A percentile compares a stretch with the other conserved stretches of the same genome.
Conservation (phyloP, 208 protist species). For the Trypanosoma boissoni region DNA sequence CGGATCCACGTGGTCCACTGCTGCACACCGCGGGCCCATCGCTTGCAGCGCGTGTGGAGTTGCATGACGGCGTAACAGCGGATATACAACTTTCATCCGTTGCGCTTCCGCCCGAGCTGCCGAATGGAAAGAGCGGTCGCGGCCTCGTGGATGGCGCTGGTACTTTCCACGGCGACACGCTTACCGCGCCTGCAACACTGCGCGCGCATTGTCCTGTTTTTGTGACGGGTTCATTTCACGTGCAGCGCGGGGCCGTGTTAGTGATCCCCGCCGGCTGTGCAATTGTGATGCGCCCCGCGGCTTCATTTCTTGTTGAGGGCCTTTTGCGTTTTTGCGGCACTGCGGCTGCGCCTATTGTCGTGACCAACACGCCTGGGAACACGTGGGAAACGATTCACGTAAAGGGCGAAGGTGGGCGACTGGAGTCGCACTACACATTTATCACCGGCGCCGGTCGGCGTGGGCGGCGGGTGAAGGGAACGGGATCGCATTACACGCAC, state of each 20-base stretch:
- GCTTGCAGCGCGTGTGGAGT: no score
- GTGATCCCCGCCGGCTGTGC: conserved; percentile 21
- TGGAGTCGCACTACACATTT: conserved; percentile 13
- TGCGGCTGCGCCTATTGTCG: conserved; percentile 12
- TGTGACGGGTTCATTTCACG: conserved; percentile 3
- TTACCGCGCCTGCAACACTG: neutral
- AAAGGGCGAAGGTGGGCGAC: neutral
- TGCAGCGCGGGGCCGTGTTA: conserved; percentile 3
- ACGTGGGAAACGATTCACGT: conserved; percentile 28
- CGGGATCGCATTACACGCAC: conserved; percentile 27
- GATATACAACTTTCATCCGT: no score
- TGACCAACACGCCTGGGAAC: conserved; percentile 5
- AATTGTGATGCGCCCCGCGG: conserved; percentile 9
- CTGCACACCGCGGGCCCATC: neutral
- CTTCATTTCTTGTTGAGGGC: conserved; percentile 10
- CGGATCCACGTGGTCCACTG: neutral
- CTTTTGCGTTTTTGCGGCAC: conserved; percentile 16
- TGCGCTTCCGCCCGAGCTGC: no score
- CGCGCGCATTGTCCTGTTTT: conserved; percentile 17
- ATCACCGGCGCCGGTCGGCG: conserved; percentile 18
- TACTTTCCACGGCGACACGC: neutral
- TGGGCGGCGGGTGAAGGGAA: conserved; percentile 2
- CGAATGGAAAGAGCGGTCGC: no score
- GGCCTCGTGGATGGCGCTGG: neutral
- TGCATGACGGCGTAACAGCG: no score